Evolutionary conservation across 768 basidiomycete genomes (phyloP).

Genomic region (Dentipellis fragilis): DNA sequence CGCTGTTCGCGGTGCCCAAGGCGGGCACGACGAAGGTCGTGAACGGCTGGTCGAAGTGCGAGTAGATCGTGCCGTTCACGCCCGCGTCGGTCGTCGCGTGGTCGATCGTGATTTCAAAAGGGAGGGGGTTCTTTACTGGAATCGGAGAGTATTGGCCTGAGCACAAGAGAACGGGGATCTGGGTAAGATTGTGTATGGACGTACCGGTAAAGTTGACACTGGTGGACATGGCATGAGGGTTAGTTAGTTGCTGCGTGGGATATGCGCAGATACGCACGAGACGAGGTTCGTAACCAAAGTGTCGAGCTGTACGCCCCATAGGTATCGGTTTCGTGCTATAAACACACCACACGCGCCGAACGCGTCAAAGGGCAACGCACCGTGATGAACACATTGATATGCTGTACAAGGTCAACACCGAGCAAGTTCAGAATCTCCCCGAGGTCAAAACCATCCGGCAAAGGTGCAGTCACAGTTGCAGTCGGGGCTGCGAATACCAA

Average conservation of each 20-base stretch:
- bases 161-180: background rate
- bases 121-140: conserved; percentile 33
- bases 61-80: conserved; percentile 12
- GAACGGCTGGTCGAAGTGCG: conserved; percentile 15
- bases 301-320: background rate
- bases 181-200: background rate
- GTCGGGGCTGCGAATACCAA: too few relatives aligned
- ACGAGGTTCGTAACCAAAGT: background rate
- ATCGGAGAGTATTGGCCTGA: background rate
- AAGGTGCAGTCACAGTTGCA: background rate
- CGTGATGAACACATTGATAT: background rate
- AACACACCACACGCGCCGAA: background rate
- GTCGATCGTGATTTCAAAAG: conserved; percentile 36
- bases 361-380: background rate
- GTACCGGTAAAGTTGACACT: background rate
- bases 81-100: conserved; percentile 22
- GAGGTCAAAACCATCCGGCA: background rate
- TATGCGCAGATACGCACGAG: background rate
- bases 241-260: background rate
- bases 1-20: conserved; percentile 19
- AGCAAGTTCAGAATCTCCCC: background rate
- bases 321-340: background rate
- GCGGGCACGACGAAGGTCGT: conserved; percentile 11
- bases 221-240: background rate
- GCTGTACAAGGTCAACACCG: background rate